phyloP scores from a whole-genome alignment of 345 rosid genomes.

The Carallia pectinifolia region DNA sequence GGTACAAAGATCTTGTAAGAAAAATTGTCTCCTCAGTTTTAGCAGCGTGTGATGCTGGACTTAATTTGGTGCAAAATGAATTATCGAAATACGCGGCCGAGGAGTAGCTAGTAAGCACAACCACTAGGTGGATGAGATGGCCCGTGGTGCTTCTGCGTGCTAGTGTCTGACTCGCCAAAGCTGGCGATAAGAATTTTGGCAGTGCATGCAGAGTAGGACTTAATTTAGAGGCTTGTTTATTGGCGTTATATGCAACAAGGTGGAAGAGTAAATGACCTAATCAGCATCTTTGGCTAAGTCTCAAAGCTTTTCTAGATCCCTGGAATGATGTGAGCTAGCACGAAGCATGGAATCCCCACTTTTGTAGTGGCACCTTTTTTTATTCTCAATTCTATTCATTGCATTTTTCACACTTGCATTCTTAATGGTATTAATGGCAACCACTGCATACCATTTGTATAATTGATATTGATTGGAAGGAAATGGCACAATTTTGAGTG shows the following conservation, averaged over 20 bases:
- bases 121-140: not conserved
- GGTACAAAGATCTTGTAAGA: slow-evolving; percentile 56
- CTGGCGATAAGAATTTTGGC: not conserved
- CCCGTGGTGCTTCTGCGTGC: not conserved
- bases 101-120: not conserved
- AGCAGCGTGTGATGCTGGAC: slow-evolving; percentile 64
- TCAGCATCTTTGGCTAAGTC: slow-evolving; percentile 2
- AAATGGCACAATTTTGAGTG: not conserved
- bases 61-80: slow-evolving; percentile 51
- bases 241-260: not conserved
- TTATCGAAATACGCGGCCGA: slow-evolving; percentile 20
- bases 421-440: not conserved
- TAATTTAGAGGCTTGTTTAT: not conserved
- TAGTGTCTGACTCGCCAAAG: not conserved
- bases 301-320: not conserved
- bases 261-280: not conserved
- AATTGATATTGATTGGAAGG: not conserved
- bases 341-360: slow-evolving; percentile 16
- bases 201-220: not conserved
- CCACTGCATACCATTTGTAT: not conserved
- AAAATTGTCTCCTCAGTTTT: slow-evolving; percentile 68
- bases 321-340: slow-evolving; percentile 8
- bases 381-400: not conserved
- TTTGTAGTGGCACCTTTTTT: not conserved
- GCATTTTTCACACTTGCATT: not conserved